Evolutionary conservation across 805 yeast genomes (phyloP).

Genomic region (Starmerella bacillaris): DNA sequence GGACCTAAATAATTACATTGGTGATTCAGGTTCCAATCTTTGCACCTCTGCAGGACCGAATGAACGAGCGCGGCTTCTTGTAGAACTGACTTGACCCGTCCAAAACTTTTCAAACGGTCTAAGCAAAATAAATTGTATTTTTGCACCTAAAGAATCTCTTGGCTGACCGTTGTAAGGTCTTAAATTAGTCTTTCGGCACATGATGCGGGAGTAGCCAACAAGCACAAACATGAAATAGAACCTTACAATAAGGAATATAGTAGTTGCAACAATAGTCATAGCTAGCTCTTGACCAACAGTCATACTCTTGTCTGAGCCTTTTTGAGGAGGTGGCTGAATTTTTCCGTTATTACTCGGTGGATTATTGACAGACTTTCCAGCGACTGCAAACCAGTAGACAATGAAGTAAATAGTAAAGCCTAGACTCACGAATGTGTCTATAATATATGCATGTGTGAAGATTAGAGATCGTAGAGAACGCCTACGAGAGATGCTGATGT

Average conservation of each 20-base stretch:
- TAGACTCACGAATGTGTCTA: conserved; percentile 51
- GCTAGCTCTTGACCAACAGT: conserved; percentile 22
- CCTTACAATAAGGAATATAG: conserved; percentile 30
- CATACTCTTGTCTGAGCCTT: conserved; percentile 14
- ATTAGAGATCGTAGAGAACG: conserved; percentile 44
- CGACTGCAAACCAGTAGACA: conserved; percentile 46
- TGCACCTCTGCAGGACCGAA: conserved; percentile 14
- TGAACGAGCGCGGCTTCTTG: conserved; percentile 11
- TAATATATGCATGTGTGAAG: conserved; percentile 40
- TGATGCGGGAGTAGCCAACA: conserved; percentile 37
- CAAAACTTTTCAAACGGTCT: conserved; percentile 21
- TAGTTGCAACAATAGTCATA: conserved; percentile 34
- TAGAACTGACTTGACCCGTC: conserved; percentile 18
- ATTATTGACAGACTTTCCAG: conserved; percentile 15
- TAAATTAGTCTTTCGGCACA: conserved; percentile 29
- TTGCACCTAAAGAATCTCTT: conserved; percentile 19
- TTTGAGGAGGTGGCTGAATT: conserved; percentile 1
- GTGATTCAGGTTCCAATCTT: conserved; percentile 6
- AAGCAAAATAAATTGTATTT: conserved; percentile 19
- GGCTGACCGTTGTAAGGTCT: conserved; percentile 23
- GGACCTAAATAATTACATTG: not conserved
- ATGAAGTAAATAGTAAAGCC: conserved; percentile 60
- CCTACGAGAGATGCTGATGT: conserved; percentile 33
- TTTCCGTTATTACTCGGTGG: conserved; percentile 3
- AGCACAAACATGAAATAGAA: conserved; percentile 38